A percentile compares a stretch with the other conserved stretches of the same genome.
Evolutionary conservation across 208 protist species (phyloP).

Genomic region (Leishmania turanica): DNA sequence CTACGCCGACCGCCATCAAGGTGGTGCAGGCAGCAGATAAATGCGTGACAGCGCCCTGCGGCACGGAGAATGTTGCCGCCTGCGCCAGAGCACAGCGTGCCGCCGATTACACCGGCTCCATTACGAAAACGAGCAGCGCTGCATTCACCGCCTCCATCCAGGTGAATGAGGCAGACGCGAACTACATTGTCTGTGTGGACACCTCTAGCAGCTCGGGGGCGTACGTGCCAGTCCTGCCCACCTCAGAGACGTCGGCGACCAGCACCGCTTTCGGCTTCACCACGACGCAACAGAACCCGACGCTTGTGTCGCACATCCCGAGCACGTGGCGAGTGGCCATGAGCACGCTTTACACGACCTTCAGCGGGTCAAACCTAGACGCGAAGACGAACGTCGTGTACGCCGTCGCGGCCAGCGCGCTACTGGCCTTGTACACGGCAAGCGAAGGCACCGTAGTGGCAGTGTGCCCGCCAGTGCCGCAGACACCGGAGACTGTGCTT

Average conservation of each 20-base stretch:
- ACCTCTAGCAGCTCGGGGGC: slow-evolving; percentile 27
- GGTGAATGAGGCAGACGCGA: slow-evolving; percentile 25
- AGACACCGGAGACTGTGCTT: slow-evolving; percentile 38
- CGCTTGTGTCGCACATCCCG: slow-evolving; percentile 35
- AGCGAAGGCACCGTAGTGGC: slow-evolving; percentile 12
- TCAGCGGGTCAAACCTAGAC: slow-evolving; percentile 57
- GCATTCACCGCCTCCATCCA: slow-evolving; percentile 29
- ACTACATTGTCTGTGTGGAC: slow-evolving; percentile 75
- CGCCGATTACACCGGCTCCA: slow-evolving; percentile 54
- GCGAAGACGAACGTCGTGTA: slow-evolving; percentile 50
- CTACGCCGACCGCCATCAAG: slow-evolving; percentile 46
- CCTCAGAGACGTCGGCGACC: slow-evolving; percentile 23
- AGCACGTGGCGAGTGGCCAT: slow-evolving; percentile 69
- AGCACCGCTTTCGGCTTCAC: slow-evolving; percentile 57
- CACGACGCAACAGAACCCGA: slow-evolving; percentile 38
- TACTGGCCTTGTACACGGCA: slow-evolving; percentile 35
- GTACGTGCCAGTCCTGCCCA: slow-evolving; percentile 72
- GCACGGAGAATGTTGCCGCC: slow-evolving; percentile 36
- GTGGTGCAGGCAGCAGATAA: slow-evolving; percentile 56
- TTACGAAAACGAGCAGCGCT: slow-evolving; percentile 22
- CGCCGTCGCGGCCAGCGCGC: slow-evolving; percentile 31
- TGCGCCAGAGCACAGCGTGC: slow-evolving; percentile 40
- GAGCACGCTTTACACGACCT: slow-evolving; percentile 50
- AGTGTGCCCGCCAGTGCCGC: slow-evolving; percentile 56
- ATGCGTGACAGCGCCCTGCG: slow-evolving; percentile 66